These are phyloP conservation scores for Lactarius hatsudake DNA, from an alignment of 768 basidiomycete species.

Conservation along the genomic window DNA sequence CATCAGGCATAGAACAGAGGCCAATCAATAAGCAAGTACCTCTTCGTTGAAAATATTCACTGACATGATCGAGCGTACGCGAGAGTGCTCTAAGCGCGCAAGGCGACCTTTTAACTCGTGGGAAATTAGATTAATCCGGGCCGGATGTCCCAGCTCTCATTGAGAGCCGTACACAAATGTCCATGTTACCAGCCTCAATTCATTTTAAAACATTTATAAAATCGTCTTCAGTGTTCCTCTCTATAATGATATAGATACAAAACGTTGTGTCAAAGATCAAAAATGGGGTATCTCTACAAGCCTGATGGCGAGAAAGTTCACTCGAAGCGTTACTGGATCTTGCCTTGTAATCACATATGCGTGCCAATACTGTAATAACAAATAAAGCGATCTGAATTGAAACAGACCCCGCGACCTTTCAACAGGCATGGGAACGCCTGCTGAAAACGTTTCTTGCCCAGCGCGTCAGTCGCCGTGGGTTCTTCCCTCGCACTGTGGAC, in stretches of 20 bases:
- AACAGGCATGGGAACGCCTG: not conserved
- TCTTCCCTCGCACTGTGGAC: not conserved
- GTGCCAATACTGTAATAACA: conserved; percentile 3
- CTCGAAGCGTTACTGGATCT: not conserved
- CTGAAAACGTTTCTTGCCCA: conserved; percentile 16
- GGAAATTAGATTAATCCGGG: not conserved
- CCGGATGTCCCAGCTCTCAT: not conserved
- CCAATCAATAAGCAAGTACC: conserved; percentile 35
- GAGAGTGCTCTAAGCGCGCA: not conserved
- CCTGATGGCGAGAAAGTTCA: not conserved
- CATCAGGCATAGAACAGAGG: not conserved
- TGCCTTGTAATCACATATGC: not conserved
- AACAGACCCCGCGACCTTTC: not conserved
- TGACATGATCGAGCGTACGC: conserved; percentile 43
- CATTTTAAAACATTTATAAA: not conserved
- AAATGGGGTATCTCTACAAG: not conserved
- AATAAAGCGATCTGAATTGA: not conserved
- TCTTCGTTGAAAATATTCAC: conserved; percentile 71
- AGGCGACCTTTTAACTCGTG: not conserved
- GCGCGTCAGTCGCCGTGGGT: conserved; percentile 6
- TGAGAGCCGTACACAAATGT: too few relatives aligned
- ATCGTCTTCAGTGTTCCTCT: not conserved
- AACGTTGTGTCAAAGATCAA: not conserved
- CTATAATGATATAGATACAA: not conserved
- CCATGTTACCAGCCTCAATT: not conserved